phyloP scores from a whole-genome alignment of 306 rosid species.

The Glycine latifolia region DNA sequence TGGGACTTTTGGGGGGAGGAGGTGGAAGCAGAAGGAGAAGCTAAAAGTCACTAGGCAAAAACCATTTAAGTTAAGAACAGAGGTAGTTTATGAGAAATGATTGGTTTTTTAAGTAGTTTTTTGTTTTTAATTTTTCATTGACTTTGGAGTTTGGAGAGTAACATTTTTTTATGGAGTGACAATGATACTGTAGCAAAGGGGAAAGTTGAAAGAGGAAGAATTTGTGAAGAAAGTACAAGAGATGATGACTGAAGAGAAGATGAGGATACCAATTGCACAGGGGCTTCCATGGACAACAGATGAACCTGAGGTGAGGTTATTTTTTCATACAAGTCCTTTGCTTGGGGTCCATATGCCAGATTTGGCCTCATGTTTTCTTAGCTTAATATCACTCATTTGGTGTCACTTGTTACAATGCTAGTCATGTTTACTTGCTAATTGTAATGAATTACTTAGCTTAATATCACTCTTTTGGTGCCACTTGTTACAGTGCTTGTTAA shows the following conservation, averaged over 20 bases:
- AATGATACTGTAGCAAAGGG: constrained; percentile 76
- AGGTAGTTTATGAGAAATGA: constrained; percentile 54
- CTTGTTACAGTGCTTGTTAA: constrained; percentile 67
- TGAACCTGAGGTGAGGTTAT: constrained; percentile 84
- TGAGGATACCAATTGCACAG: constrained; percentile 85
- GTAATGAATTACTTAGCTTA: not conserved
- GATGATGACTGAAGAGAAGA: constrained; percentile 69
- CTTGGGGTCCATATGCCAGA: constrained; percentile 10
- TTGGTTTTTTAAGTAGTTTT: not conserved
- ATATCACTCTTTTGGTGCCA: constrained; percentile 40
- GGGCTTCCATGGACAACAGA: constrained; percentile 99
- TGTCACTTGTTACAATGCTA: not conserved
- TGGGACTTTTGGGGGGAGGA: constrained; percentile 66
- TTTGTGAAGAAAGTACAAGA: constrained; percentile 78
- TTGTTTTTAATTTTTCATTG: constrained; percentile 8
- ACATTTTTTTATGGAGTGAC: constrained; percentile 41
- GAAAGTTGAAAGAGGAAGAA: constrained; percentile 83
- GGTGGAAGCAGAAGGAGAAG: constrained; percentile 77
- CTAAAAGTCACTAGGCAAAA: constrained; percentile 69
- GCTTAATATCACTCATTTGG: constrained; percentile 35
- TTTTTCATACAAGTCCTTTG: constrained; percentile 9
- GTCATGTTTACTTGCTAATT: constrained; percentile 10
- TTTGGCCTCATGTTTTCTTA: not conserved
- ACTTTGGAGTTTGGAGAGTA: constrained; percentile 23
- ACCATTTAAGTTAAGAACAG: constrained; percentile 95